Base-by-base conservation (phyloP, 78 protist genomes). In the Emiliania huxleyi region DNA sequence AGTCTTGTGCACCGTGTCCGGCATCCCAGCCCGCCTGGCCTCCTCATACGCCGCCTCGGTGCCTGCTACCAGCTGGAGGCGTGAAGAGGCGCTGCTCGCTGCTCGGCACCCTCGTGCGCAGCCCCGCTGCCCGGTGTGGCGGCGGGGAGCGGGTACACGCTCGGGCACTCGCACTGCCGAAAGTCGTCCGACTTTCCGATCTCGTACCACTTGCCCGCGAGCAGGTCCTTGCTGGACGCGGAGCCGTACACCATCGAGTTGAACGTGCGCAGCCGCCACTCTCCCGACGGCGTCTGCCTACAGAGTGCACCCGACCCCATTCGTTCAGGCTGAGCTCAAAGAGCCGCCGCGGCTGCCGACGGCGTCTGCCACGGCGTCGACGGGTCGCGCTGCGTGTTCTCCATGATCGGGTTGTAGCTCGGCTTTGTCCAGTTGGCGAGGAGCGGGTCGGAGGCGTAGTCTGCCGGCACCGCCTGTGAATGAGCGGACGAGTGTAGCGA, bases 401-500 rank as follows among this genome's bases (percentile, higher is more conserved):
- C 29, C 25, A 49, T 45, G 45, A 85, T 22, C 19, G 90, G 90
- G 43, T 85, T 85, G 71, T 48, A 49, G 40, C 6, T 5, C 35
- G 90, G 90, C 71, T 85, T 85, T 1, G 18, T 25, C 90, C 90
- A 85, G 33, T n/a, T 33, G 45, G 71, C 21, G 35, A 85, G 90
- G 5, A 85, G 71, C 40, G 62, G 73, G 29, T 85, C 90, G 69
- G 90, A 0, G 26, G 19, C 35, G 62, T 84, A 26, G 40, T 45
- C n/a, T 3, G 85, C 90, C 0, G 90, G 90, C 75, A 85, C 40
- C 75, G 75, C 75, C n/a, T n/a, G n/a, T n/a, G n/a, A n/a, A n/a
- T n/a, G n/a, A n/a, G n/a, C n/a, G n/a, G n/a, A n/a, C n/a, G n/a
- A n/a, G n/a, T n/a, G n/a, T n/a, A n/a, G n/a, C n/a, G n/a, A n/a